Base-by-base conservation (phyloP, 129 eudicot genomes). In the Flaveria robusta region DNA sequence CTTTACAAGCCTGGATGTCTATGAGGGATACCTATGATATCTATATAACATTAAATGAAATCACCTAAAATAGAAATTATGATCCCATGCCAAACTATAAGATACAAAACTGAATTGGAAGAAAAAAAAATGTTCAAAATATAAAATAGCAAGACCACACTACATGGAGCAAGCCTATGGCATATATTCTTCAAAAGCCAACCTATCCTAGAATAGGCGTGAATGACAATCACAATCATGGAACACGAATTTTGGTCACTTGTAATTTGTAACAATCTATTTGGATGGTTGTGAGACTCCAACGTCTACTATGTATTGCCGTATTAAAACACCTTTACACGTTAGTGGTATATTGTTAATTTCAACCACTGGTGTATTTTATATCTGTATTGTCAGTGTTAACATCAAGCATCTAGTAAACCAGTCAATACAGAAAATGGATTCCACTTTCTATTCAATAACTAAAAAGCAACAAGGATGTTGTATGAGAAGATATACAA, bases 201-300 rank as follows among this genome's bases (percentile, higher is more conserved):
- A 64, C 47, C 72, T 8, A 27, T 71, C 71, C 50, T 79, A 64
- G 78, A 37, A 42, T 67, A 66, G 74, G 67, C 68, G 45, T 71
- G 66, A 74, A 74, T 77, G 81, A 23, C 20, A 37, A 77, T 77
- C 66, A 31, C 41, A 51, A 58, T 78, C 71, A 78, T 59, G 2
- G 49, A 77, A 77, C 68, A 13, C 24, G 58, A 78, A 78, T 50
- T 71, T 70, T 63, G 42, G 67, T 71, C 82, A 79, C 77, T 79
- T 79, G 77, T 60, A 47, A 4, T 62, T 79, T 79, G 73, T 79
- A 79, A n/a, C 49, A 58, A 79, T 79, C 78, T 63, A 56, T 62
- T 71, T 71, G 83, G 78, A 79, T 79, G 78, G 78, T 63, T 79
- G 78, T 63, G 47, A 71, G 66, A 6, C 66, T 29, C 77, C 77